Percentiles rank a stretch among this genome's conserved stretches.
These are phyloP conservation scores for Xylaria curta DNA, from an alignment of 495 filamentous ascomycete species.

Conservation along the genomic window DNA sequence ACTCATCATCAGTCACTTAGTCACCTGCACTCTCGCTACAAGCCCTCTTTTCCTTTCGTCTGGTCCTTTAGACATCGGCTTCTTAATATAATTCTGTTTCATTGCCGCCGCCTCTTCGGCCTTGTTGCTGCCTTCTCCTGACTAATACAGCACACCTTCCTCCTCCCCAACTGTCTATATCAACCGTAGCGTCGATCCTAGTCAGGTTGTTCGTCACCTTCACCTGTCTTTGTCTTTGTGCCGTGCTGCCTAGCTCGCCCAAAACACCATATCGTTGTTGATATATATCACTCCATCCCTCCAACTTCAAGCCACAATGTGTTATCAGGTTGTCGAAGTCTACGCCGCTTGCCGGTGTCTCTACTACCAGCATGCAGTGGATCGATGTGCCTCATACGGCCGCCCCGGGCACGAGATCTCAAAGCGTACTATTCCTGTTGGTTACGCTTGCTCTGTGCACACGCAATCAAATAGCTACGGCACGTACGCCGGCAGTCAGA, in stretches of 20 bases:
- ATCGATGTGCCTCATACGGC: conserved; percentile 73
- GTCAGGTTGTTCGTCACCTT: conserved; percentile 10
- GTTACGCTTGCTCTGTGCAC: conserved; percentile 75
- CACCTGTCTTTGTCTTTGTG: not conserved
- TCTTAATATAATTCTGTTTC: conserved; percentile 38
- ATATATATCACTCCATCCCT: conserved; percentile 22
- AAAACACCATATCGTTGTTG: conserved; percentile 31
- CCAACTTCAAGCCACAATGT: conserved; percentile 59
- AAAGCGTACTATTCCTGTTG: conserved; percentile 78
- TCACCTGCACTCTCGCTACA: conserved; percentile 38
- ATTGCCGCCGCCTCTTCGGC: conserved; percentile 19
- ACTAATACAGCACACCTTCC: conserved; percentile 21
- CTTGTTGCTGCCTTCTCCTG: conserved; percentile 27
- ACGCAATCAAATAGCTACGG: conserved; percentile 46
- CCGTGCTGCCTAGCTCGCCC: conserved; percentile 29
- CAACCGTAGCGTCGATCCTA: conserved; percentile 26
- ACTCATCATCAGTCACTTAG: conserved; percentile 43
- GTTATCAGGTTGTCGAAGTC: conserved; percentile 73
- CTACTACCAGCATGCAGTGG: conserved; percentile 79
- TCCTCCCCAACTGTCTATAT: conserved; percentile 22
- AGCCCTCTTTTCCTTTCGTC: conserved; percentile 41
- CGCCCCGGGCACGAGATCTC: conserved; percentile 74
- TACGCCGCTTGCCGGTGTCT: conserved; percentile 82
- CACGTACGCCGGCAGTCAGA: conserved; percentile 32
- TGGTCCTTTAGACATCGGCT: conserved; percentile 32